phyloP scores from a whole-genome alignment of 371 early-diverging fungal genomes.

The Funneliformis caledonium region DNA sequence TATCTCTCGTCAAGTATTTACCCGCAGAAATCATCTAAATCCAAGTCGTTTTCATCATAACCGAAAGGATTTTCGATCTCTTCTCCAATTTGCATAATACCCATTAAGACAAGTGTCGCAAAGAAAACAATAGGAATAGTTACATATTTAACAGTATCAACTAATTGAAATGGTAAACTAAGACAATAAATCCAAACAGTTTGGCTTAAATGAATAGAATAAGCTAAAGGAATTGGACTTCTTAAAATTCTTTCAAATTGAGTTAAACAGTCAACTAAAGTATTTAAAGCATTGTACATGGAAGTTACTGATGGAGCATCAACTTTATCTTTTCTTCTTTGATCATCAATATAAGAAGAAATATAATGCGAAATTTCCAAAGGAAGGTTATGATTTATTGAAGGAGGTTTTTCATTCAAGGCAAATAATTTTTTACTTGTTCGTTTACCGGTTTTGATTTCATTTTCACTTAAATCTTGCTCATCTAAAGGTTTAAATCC shows the following conservation, averaged over 20 bases:
- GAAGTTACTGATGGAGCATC: conserved; percentile 46
- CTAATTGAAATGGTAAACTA: conserved; percentile 72
- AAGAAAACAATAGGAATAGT: conserved; percentile 63
- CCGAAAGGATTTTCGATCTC: conserved; percentile 83
- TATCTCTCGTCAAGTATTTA: not conserved
- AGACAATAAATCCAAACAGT: conserved; percentile 71
- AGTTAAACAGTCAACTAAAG: conserved; percentile 53
- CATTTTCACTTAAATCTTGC: not conserved
- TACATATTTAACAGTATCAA: conserved; percentile 44
- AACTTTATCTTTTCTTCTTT: conserved; percentile 42
- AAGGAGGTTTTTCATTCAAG: not conserved
- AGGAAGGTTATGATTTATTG: conserved; percentile 50
- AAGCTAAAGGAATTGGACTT: conserved; percentile 85
- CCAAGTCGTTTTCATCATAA: conserved; percentile 68
- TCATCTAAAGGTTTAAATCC: not conserved
- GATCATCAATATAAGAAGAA: conserved; percentile 49
- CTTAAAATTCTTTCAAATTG: conserved; percentile 77
- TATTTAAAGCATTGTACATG: conserved; percentile 47
- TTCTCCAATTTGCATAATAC: conserved; percentile 71
- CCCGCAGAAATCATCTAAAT: conserved; percentile 51
- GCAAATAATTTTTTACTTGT: not conserved
- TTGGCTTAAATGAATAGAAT: conserved; percentile 78
- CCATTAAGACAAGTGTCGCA: conserved; percentile 71
- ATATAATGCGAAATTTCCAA: conserved; percentile 53
- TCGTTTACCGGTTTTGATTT: not conserved